phyloP scores from a whole-genome alignment of 148 eudicot species.

The Rhododendron ovatum region DNA sequence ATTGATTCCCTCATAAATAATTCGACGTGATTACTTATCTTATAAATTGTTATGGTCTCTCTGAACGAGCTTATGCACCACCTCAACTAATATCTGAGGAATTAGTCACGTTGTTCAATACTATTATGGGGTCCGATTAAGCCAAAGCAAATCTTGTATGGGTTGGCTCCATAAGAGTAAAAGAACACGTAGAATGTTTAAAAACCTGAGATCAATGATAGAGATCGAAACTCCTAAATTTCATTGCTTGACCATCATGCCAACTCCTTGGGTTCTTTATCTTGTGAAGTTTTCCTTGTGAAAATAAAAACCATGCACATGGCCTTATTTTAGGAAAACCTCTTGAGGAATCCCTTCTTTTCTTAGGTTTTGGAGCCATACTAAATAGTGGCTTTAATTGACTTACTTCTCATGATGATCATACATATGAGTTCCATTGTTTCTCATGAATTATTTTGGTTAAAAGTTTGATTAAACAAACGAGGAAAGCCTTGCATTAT shows the following conservation, averaged over 20 bases:
- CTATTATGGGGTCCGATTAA: not conserved
- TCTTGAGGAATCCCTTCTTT: not conserved
- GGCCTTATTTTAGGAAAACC: not conserved
- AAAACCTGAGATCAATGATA: not conserved
- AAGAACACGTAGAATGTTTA: not conserved
- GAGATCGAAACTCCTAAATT: not conserved
- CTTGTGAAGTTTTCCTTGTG: not conserved
- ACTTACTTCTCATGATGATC: not conserved
- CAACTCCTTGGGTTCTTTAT: not conserved
- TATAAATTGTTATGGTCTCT: not conserved
- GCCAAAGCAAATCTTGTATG: not conserved
- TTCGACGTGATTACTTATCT: not conserved
- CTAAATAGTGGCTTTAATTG: not conserved
- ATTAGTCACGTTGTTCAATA: not conserved
- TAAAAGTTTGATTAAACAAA: not conserved
- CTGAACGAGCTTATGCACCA: not conserved
- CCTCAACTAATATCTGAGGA: not conserved
- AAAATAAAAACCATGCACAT: not conserved
- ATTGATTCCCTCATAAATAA: not conserved
- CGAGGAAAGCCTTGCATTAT: not conserved
- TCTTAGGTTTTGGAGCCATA: not conserved
- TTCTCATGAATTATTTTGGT: not conserved
- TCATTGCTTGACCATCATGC: not conserved
- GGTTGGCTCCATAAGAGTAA: not conserved
- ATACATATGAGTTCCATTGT: not conserved